These are phyloP conservation scores for Fabrea salina DNA, from an alignment of 169 alveolate genomes.

Conservation along the genomic window DNA sequence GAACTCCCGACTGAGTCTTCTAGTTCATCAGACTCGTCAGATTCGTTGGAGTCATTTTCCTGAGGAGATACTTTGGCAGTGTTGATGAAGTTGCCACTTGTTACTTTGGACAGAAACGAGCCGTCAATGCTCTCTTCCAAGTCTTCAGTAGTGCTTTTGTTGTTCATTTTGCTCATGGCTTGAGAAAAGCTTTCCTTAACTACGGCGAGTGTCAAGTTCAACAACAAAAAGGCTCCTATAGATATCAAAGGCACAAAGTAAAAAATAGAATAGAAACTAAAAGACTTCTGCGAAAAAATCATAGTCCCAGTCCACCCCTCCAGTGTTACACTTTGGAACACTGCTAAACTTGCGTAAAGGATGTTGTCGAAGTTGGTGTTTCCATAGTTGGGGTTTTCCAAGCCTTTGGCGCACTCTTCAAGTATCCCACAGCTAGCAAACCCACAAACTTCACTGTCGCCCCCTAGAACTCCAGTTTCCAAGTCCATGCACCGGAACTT, in stretches of 20 bases:
- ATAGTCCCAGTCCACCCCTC: conserved; percentile 35
- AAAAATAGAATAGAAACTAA: not conserved
- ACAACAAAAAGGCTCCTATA: conserved; percentile 38
- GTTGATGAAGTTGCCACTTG: not conserved
- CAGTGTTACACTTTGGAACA: conserved; percentile 26
- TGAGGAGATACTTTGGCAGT: not conserved
- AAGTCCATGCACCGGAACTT: conserved; percentile 4
- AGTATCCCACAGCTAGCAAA: not conserved
- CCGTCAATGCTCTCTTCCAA: not conserved
- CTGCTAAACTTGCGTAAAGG: not conserved
- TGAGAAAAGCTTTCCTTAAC: conserved; percentile 18
- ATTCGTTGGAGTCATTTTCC: not conserved
- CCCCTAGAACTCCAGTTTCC: not conserved
- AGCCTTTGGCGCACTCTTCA: not conserved
- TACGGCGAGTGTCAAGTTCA: conserved; percentile 47
- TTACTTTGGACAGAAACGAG: too few relatives aligned
- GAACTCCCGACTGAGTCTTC: not conserved
- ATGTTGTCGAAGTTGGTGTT: conserved; percentile 15
- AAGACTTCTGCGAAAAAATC: not conserved
- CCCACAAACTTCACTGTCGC: not conserved
- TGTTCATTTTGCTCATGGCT: not conserved
- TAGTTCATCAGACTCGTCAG: not conserved
- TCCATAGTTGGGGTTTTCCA: conserved; percentile 23
- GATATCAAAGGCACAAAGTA: conserved; percentile 26
- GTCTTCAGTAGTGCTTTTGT: not conserved